phyloP scores from a whole-genome alignment of 176 grass and related monocot species.

The Musa schizocarpa region DNA sequence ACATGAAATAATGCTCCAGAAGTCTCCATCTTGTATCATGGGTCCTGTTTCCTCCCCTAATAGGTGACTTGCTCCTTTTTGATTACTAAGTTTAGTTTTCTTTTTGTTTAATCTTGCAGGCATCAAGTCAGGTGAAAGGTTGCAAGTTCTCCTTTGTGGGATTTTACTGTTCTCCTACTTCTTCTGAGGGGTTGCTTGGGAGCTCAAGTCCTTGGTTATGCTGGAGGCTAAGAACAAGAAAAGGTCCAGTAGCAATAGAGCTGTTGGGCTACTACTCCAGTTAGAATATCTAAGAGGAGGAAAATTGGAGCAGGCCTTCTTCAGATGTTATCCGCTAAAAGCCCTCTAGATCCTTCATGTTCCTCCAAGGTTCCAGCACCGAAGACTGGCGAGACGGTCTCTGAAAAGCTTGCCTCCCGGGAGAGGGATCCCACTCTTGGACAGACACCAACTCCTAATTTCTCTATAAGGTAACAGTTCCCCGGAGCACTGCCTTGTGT shows the following conservation, averaged over 20 bases:
- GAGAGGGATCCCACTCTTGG: slow-evolving; percentile 3
- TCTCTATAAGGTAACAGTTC: slow-evolving; percentile 20
- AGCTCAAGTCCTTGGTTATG: slow-evolving; percentile 12
- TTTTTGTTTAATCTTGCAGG: not conserved
- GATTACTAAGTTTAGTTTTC: too few species aligned
- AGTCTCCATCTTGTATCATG: not conserved
- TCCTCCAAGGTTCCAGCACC: slow-evolving; percentile 6
- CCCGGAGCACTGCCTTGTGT: not conserved
- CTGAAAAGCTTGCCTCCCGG: not conserved
- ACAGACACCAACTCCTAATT: slow-evolving; percentile 7
- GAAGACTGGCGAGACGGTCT: slow-evolving; percentile 6
- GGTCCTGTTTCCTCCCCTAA: not conserved
- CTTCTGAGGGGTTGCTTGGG: not conserved
- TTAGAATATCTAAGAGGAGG: not conserved
- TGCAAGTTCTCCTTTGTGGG: too few species aligned
- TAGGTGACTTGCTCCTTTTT: too few species aligned
- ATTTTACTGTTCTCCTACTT: not conserved
- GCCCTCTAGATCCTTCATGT: slow-evolving; percentile 3
- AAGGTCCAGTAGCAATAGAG: slow-evolving; percentile 3
- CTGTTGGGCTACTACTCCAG: slow-evolving; percentile 10
- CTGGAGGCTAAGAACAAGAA: slow-evolving; percentile 5
- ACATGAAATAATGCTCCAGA: slow-evolving; percentile 7
- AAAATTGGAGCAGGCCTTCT: slow-evolving; percentile 5
- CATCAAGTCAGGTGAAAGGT: not conserved
- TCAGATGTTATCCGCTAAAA: slow-evolving; percentile 19